These are phyloP conservation scores for Pseudozyma flocculosa DNA, from an alignment of 1,284 basidiomycete genomes.

Conservation along the genomic window DNA sequence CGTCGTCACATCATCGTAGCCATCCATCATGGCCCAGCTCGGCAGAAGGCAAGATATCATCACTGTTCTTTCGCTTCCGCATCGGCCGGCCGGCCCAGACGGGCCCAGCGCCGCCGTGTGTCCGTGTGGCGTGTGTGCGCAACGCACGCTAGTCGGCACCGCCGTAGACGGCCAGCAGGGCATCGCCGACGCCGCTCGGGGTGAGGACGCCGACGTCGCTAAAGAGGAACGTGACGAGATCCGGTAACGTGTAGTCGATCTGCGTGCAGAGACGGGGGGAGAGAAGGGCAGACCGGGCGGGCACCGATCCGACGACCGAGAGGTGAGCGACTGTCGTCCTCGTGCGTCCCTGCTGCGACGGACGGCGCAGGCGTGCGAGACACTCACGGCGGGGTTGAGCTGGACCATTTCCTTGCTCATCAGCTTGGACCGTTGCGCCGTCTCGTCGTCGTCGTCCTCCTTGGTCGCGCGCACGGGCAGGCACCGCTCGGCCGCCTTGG, in stretches of 20 bases:
- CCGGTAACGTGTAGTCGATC: conserved; percentile 63
- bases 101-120: too few species aligned
- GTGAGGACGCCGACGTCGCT: conserved; percentile 89
- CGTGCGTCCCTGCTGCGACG: too few species aligned
- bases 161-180: conserved; percentile 80
- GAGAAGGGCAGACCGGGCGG: too few species aligned
- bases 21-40: too few species aligned
- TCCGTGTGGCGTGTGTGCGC: too few species aligned
- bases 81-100: too few species aligned
- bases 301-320: too few species aligned
- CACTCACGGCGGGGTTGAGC: conserved; percentile 43
- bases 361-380: too few species aligned
- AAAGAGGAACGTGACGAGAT: conserved; percentile 84
- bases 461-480: background rate
- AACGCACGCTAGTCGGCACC: conserved; percentile 46
- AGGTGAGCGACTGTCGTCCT: too few species aligned
- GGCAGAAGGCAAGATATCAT: too few species aligned
- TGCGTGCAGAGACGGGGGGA: conserved; percentile 4
- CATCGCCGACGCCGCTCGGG: conserved; percentile 85
- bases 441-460: background rate
- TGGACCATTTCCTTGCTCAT: conserved; percentile 48
- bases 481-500: background rate
- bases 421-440: conserved; percentile 5
- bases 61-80: too few species aligned
- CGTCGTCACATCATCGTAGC: too few species aligned